These are phyloP conservation scores for Pythium biforme DNA, from an alignment of 352 stramenopile species.

Conservation along the genomic window DNA sequence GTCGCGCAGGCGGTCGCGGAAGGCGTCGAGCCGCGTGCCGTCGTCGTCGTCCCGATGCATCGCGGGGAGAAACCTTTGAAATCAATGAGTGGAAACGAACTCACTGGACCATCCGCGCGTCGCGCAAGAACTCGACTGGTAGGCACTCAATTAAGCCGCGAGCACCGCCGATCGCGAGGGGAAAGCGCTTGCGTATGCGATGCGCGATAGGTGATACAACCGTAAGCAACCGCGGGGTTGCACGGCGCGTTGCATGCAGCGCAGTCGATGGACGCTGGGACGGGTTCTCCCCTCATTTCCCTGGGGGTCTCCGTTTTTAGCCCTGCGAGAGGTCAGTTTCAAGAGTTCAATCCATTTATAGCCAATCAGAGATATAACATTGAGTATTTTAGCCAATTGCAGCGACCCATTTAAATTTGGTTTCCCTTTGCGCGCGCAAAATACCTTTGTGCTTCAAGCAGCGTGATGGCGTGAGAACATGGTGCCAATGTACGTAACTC, in stretches of 20 bases:
- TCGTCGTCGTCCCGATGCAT: conserved; percentile 30
- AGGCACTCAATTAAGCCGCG: neutral
- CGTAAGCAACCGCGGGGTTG: no score
- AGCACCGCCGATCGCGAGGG: neutral
- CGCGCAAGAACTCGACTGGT: conserved; percentile 9
- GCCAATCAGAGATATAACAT: no score
- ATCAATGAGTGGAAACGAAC: neutral
- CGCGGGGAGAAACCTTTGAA: neutral
- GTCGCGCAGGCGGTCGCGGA: conserved; percentile 68
- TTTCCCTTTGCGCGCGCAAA: conserved; percentile 6
- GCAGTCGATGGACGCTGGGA: neutral
- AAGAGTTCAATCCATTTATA: conserved; percentile 3
- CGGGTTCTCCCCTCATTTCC: neutral
- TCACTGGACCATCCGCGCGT: neutral
- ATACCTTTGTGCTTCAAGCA: neutral
- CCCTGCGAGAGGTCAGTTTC: neutral
- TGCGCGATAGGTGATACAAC: neutral
- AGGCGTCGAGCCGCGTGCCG: conserved; percentile 35
- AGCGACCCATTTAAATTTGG: conserved; percentile 11
- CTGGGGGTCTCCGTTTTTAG: no score
- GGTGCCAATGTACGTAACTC: conserved; percentile 9
- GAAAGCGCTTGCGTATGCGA: conserved; percentile 6
- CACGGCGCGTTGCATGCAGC: no score
- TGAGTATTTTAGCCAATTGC: conserved; percentile 11
- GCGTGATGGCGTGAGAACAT: neutral